phyloP scores from a whole-genome alignment of 768 basidiomycete species.

The Amanita fuliginea region DNA sequence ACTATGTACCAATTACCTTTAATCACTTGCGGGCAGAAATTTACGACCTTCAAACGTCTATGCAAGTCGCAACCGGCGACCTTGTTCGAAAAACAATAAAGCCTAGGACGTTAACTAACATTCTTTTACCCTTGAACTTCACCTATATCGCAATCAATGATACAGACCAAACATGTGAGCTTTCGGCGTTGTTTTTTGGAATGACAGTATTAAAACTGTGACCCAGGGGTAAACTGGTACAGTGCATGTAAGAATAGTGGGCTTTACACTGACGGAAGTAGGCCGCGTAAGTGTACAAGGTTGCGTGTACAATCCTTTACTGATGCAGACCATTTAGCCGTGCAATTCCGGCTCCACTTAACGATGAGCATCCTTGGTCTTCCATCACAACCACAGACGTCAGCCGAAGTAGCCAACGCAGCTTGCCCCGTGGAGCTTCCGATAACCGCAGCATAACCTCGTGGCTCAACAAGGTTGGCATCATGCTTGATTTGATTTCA shows the following conservation, averaged over 20 bases:
- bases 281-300: constrained; percentile 40
- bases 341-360: constrained; percentile 57
- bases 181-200: background rate
- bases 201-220: constrained; percentile 4
- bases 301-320: constrained; percentile 6
- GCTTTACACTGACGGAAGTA: constrained; percentile 35
- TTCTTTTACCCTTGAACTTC: constrained; percentile 75
- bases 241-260: constrained; percentile 59
- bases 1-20: constrained; percentile 72
- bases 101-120: constrained; percentile 51
- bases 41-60: constrained; percentile 56
- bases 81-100: constrained; percentile 48
- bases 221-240: constrained; percentile 63
- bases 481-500: background rate
- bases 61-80: constrained; percentile 58
- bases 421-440: constrained; percentile 64
- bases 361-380: constrained; percentile 66
- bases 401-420: constrained; percentile 48
- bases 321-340: constrained; percentile 20
- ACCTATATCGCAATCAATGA: constrained; percentile 71
- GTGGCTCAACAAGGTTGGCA: background rate
- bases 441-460: constrained; percentile 31
- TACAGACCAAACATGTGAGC: constrained; percentile 74
- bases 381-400: constrained; percentile 35
- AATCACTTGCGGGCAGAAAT: constrained; percentile 54